Percentiles rank a stretch among this genome's conserved stretches.
These are phyloP conservation scores for Amanita exitialis DNA, from an alignment of 768 basidiomycete genomes.

Conservation along the genomic window DNA sequence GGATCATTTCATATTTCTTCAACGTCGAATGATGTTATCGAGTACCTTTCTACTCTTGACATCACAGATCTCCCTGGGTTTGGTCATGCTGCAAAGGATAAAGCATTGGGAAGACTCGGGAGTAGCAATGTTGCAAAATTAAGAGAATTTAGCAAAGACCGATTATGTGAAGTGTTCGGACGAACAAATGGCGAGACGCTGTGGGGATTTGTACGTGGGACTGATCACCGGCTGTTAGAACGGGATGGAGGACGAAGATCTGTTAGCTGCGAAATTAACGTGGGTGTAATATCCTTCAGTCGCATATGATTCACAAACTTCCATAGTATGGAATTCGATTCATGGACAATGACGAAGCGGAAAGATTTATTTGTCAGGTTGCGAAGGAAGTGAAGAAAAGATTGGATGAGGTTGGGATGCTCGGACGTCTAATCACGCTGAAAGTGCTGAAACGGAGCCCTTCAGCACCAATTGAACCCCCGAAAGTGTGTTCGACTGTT, in stretches of 20 bases:
- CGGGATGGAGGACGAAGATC: slow-evolving; percentile 82
- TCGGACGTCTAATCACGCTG: slow-evolving; percentile 69
- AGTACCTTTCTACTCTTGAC: slow-evolving; percentile 55
- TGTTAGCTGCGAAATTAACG: slow-evolving; percentile 93
- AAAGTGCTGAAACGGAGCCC: slow-evolving; percentile 87
- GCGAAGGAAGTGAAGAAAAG: slow-evolving; percentile 68
- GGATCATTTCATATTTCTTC: slow-evolving; percentile 65
- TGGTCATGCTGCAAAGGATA: slow-evolving; percentile 64
- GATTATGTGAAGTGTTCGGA: slow-evolving; percentile 67
- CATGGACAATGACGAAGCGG: slow-evolving; percentile 70
- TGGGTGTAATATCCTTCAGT: slow-evolving; percentile 27
- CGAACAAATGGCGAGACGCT: slow-evolving; percentile 76
- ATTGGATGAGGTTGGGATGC: slow-evolving; percentile 56
- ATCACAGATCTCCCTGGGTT: slow-evolving; percentile 85
- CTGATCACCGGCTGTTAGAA: slow-evolving; percentile 74
- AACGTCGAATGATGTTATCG: slow-evolving; percentile 32
- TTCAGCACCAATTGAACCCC: slow-evolving; percentile 77
- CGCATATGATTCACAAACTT: neutral
- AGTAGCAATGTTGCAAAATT: slow-evolving; percentile 63
- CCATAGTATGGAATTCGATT: slow-evolving; percentile 92
- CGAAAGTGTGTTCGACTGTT: slow-evolving; percentile 52
- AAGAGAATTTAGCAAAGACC: slow-evolving; percentile 46
- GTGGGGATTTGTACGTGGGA: slow-evolving; percentile 74
- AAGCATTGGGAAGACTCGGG: slow-evolving; percentile 74
- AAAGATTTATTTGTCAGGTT: slow-evolving; percentile 68